phyloP scores from a whole-genome alignment of 257 asterid species.

The Capsicum chinense region DNA sequence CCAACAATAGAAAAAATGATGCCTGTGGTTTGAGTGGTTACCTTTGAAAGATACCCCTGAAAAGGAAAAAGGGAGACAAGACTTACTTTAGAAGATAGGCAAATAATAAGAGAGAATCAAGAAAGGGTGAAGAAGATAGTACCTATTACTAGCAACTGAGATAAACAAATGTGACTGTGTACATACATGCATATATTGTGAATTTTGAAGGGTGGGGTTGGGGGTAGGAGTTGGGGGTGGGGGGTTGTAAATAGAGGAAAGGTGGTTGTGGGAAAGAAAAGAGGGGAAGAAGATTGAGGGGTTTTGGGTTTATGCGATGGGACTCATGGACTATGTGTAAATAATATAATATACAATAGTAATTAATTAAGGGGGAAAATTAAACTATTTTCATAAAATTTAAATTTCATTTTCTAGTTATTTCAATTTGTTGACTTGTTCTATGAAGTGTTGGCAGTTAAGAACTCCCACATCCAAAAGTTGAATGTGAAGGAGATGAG shows the following conservation, averaged over 20 bases:
- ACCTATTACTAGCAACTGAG: not conserved
- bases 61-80: not conserved
- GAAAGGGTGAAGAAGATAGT: not conserved
- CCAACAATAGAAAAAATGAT: not conserved
- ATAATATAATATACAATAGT: no score
- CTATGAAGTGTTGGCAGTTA: no score
- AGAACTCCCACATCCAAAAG: no score
- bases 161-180: not conserved
- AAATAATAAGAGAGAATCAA: not conserved
- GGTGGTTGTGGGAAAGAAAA: not conserved
- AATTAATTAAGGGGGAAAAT: no score
- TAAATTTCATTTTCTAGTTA: no score
- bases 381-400: no score
- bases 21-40: not conserved
- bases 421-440: no score
- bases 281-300: not conserved
- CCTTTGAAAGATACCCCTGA: slow-evolving; percentile 16
- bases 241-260: not conserved
- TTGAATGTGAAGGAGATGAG: no score
- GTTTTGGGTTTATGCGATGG: not conserved
- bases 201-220: not conserved
- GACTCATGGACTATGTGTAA: not conserved
- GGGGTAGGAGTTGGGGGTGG: not conserved
- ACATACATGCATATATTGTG: not conserved
- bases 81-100: not conserved